Evolutionary conservation across 192 early-diverging fungal genomes (phyloP).

Genomic region (Backusella westeae): DNA sequence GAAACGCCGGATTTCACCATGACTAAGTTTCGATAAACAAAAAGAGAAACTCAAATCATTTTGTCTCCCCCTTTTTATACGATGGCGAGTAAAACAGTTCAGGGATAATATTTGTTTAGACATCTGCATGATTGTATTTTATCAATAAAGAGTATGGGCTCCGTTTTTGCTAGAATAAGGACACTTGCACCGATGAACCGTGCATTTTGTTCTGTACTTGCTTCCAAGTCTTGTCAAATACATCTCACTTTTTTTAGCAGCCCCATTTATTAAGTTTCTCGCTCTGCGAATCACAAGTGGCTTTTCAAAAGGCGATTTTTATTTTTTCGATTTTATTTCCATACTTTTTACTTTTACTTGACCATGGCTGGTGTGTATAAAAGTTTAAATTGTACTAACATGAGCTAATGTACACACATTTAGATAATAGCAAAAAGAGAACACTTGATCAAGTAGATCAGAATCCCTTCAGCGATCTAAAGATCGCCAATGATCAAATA

Average conservation of each 20-base stretch:
- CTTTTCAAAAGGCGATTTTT: not conserved
- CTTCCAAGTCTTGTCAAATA: too few species aligned
- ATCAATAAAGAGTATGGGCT: too few species aligned
- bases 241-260: too few species aligned
- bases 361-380: not conserved
- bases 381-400: not conserved
- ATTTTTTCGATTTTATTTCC: not conserved
- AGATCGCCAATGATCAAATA: constrained; percentile 8
- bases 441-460: constrained; percentile 9
- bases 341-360: not conserved
- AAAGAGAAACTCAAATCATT: not conserved
- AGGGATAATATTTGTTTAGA: not conserved
- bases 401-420: not conserved
- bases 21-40: not conserved
- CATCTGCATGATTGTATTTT: too few species aligned
- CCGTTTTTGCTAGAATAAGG: too few species aligned
- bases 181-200: too few species aligned
- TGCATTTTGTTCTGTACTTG: too few species aligned
- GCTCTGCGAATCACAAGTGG: not conserved
- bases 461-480: not conserved
- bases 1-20: not conserved
- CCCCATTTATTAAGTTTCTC: too few species aligned
- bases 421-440: not conserved
- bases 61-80: not conserved
- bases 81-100: not conserved